Conservation (phyloP, 805 yeast species). For the Candida manassasensis region DNA sequence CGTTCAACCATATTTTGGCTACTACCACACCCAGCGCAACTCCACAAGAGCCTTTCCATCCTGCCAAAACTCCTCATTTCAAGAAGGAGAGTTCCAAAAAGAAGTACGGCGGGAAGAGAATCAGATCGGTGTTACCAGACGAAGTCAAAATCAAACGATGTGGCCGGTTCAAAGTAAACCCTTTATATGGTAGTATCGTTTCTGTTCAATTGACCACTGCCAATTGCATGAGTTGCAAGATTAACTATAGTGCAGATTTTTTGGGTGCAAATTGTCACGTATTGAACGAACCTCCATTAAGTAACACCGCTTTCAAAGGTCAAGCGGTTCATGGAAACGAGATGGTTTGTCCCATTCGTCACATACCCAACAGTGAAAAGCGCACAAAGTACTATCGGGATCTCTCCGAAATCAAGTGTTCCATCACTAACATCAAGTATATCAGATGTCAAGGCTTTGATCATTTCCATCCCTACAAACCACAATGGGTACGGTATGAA, state of each 20-base stretch:
- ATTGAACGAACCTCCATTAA: background rate
- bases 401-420: slow-evolving; percentile 9
- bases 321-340: background rate
- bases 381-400: slow-evolving; percentile 13
- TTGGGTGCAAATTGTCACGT: background rate
- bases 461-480: slow-evolving; percentile 24
- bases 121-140: background rate
- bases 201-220: background rate
- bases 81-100: background rate
- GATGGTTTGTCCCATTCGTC: background rate
- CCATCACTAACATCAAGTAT: slow-evolving; percentile 21
- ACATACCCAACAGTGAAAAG: slow-evolving; percentile 4
- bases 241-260: background rate
- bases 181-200: background rate
- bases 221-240: background rate
- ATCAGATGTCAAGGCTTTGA: slow-evolving; percentile 17
- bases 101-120: background rate
- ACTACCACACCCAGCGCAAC: no score
- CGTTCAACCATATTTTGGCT: no score
- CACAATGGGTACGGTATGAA: slow-evolving; percentile 27
- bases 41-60: no score
- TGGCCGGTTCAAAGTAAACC: background rate
- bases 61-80: background rate
- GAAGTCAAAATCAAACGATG: background rate
- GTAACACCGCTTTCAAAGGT: background rate